These are phyloP conservation scores for Albophoma yamanashiensis DNA, from an alignment of 2,329 filamentous ascomycete species.

Conservation along the genomic window DNA sequence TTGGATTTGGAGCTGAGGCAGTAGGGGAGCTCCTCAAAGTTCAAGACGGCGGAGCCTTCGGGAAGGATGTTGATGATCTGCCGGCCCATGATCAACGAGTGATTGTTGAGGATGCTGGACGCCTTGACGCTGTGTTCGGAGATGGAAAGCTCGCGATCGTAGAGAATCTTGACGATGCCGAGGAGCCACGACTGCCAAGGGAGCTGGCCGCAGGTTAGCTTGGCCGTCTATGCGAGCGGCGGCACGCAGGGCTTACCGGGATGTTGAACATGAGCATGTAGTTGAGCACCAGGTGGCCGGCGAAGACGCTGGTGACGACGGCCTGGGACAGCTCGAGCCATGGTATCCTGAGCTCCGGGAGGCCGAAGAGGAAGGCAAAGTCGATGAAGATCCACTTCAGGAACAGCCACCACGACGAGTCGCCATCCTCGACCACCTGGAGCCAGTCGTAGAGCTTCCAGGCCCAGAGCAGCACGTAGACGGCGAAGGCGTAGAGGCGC, in stretches of 20 bases:
- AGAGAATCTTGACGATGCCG: constrained; percentile 67
- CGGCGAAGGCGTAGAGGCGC: constrained; percentile 72
- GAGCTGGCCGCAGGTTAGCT: constrained; percentile 34
- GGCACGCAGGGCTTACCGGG: constrained; percentile 40
- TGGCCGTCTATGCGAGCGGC: background rate
- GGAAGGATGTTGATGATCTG: constrained; percentile 97
- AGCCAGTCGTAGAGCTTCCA: constrained; percentile 87
- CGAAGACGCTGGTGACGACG: constrained; percentile 60
- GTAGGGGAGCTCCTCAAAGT: constrained; percentile 68
- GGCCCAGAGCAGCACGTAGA: constrained; percentile 65
- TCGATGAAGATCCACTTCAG: constrained; percentile 91
- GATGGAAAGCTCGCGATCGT: constrained; percentile 85
- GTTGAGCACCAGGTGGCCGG: constrained; percentile 62
- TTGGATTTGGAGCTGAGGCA: constrained; percentile 60
- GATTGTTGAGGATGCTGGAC: constrained; percentile 77
- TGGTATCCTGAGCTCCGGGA: constrained; percentile 83
- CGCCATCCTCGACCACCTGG: constrained; percentile 66
- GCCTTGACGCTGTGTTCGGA: constrained; percentile 90
- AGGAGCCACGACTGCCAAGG: constrained; percentile 66
- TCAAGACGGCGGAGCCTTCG: constrained; percentile 86
- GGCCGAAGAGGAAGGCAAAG: constrained; percentile 72
- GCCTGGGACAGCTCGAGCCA: constrained; percentile 88
- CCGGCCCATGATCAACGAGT: constrained; percentile 87
- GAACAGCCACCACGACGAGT: constrained; percentile 81
- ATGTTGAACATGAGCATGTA: constrained; percentile 90